Evolutionary conservation across 148 eudicot species (phyloP).

Genomic region (Vaccinium corymbosum): DNA sequence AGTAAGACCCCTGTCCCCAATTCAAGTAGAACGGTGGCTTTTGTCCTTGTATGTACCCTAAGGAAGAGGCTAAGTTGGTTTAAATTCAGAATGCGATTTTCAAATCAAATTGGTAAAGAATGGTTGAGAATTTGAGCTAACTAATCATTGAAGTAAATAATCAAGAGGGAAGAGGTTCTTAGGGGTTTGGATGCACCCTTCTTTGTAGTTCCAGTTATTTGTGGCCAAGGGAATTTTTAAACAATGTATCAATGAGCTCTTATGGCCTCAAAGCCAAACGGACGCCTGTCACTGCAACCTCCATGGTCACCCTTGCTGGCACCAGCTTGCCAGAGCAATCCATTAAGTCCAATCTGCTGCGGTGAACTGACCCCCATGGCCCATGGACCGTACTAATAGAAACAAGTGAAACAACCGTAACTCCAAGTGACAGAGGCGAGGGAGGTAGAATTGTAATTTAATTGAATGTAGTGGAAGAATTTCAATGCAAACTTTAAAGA

Average conservation of each 20-base stretch:
- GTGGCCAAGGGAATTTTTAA: not conserved
- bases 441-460: not conserved
- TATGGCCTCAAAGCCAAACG: not conserved
- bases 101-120: not conserved
- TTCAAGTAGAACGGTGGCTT: not conserved
- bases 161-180: not conserved
- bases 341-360: not conserved
- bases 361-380: not conserved
- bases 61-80: not conserved
- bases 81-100: not conserved
- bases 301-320: not conserved
- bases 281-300: not conserved
- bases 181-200: not conserved
- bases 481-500: not conserved
- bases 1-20: not conserved
- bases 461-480: not conserved
- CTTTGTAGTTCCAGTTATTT: not conserved
- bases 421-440: not conserved
- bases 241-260: not conserved
- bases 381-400: not conserved
- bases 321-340: not conserved
- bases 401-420: not conserved
- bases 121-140: not conserved
- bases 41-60: not conserved
- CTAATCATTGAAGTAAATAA: not conserved